phyloP scores from a whole-genome alignment of 768 basidiomycete genomes.

The Boletus insuetus region DNA sequence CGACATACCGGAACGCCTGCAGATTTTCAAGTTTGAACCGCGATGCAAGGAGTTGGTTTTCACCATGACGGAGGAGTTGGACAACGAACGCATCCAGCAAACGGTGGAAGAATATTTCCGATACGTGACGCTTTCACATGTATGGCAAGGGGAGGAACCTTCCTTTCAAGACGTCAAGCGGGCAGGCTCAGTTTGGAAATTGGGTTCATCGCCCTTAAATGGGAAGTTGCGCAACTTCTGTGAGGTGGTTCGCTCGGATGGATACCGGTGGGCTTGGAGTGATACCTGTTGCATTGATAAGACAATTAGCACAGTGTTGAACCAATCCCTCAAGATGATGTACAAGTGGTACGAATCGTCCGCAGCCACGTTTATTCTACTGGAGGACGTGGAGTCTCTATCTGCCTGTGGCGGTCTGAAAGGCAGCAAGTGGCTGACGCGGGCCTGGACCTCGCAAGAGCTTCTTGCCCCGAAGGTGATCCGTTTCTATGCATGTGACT shows the following conservation, averaged over 20 bases:
- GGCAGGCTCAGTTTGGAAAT: not conserved
- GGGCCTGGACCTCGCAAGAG: conserved; percentile 17
- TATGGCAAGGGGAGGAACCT: conserved; percentile 12
- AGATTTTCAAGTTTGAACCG: not conserved
- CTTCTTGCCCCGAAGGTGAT: conserved; percentile 9
- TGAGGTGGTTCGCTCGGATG: not conserved
- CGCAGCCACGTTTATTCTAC: not conserved
- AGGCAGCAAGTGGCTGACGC: conserved; percentile 6
- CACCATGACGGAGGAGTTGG: conserved; percentile 5
- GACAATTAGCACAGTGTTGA: conserved; percentile 4
- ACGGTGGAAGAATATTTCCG: conserved; percentile 4
- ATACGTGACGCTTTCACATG: conserved; percentile 14
- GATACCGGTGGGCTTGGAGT: conserved; percentile 16
- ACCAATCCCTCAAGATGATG: conserved; percentile 12
- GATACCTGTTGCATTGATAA: conserved; percentile 16
- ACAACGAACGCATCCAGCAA: not conserved
- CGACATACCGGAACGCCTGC: not conserved
- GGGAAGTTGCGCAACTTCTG: conserved; percentile 11
- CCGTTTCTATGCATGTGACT: conserved; percentile 6
- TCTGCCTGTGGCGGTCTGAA: not conserved
- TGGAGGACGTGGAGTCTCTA: not conserved
- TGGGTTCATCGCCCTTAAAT: not conserved
- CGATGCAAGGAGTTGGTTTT: conserved; percentile 4
- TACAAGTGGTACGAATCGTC: conserved; percentile 14
- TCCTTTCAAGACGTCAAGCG: conserved; percentile 4